Base-by-base conservation (phyloP, 2,329 filamentous ascomycete genomes). In the Fusarium phyllophilum region DNA sequence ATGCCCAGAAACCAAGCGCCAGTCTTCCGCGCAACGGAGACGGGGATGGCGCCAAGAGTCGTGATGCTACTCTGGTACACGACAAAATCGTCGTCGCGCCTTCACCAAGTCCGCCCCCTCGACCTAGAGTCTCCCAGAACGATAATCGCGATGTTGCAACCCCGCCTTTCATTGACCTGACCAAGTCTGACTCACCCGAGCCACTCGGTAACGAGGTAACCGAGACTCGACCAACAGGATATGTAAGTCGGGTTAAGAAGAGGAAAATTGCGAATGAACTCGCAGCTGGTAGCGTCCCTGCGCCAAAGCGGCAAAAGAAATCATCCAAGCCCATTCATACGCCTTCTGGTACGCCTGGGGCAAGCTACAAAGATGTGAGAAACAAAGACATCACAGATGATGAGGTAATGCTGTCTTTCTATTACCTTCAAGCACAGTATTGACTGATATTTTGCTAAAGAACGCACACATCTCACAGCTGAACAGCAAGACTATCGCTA, bases 381-480 rank as follows among this genome's bases (percentile, higher is more conserved):
- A 29, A 1, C 4, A 17, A 29, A 17, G 34, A 17, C 0, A 4
- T 9, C 2, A 38, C 7, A 17, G 20, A 17, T 13, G 18, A 54
- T 17, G 51, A 38, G 24, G 34, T 54, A 26, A 7, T 3, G 3
- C 5, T 54, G 24, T 13, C 13, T 29, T 20, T 29, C 2, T 4
- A 54, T 22, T 17, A 13, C 9, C 18, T 4, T 15, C 8, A 20
- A 26, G 31, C 1, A 26, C 4, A 26, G 4, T 26, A 13, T 12
- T 38, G 11, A 38, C 34, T 22, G 5, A 54, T 36, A 0, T 8
- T 29, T 22, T 11, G 18, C 24, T n/a, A 15, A 22, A 54, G 51
- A 38, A 15, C 3, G 20, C 33, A 5, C 20, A 22, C 2, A 54
- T 17, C 34, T 36, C 22, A 17, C 7, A 22, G 3, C 33, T 49